These are phyloP conservation scores for Actinidia arguta DNA, from an alignment of 179 eudicot species.

Conservation along the genomic window DNA sequence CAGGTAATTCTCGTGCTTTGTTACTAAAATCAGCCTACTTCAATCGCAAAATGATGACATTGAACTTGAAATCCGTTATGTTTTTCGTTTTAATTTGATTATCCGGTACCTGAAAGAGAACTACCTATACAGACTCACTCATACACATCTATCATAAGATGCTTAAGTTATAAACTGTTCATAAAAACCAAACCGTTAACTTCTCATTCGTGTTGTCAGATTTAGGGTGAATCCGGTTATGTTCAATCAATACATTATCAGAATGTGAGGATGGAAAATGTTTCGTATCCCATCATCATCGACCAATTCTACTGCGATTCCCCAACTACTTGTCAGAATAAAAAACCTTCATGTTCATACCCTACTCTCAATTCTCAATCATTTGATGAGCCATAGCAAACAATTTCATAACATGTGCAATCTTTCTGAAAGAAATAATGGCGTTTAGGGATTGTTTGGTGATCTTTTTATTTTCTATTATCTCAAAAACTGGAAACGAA, in stretches of 20 bases:
- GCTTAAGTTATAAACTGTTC: not conserved
- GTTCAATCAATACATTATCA: constrained; percentile 70
- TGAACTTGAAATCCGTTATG: not conserved
- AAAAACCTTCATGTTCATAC: constrained; percentile 17
- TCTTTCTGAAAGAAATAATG: no score
- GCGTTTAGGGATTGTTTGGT: no score
- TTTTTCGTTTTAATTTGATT: no score
- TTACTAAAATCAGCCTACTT: not conserved
- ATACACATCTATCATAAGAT: not conserved
- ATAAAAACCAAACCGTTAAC: not conserved
- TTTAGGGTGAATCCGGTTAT: constrained; percentile 90
- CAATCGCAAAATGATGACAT: not conserved
- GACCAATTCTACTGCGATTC: constrained; percentile 95
- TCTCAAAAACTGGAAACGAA: no score
- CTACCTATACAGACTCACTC: not conserved
- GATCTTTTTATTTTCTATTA: no score
- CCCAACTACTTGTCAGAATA: constrained; percentile 63
- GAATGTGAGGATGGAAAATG: constrained; percentile 79
- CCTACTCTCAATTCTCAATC: not conserved
- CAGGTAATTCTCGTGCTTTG: constrained; percentile 50
- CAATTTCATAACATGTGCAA: not conserved
- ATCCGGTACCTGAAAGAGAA: not conserved
- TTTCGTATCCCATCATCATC: constrained; percentile 79
- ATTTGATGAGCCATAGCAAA: not conserved
- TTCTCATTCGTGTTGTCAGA: not conserved